Percentiles rank a stretch among this genome's conserved stretches.
Evolutionary conservation across 768 basidiomycete species (phyloP).

Genomic region (Scleroderma bovista): DNA sequence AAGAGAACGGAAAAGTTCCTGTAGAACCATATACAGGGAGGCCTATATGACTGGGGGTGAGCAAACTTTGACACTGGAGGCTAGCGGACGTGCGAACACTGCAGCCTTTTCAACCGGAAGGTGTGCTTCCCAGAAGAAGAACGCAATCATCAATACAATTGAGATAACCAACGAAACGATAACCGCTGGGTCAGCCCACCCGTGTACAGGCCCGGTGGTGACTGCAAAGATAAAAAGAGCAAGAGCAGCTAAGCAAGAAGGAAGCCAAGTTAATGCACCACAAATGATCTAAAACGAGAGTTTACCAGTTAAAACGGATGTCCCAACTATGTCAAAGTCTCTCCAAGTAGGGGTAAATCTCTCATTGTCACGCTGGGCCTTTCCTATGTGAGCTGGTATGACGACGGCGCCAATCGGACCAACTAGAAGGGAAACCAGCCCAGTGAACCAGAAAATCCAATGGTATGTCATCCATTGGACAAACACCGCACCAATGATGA

Average conservation of each 20-base stretch:
- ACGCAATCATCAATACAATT: slow-evolving; percentile 32
- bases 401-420: slow-evolving; percentile 28
- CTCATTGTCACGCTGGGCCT: slow-evolving; percentile 1
- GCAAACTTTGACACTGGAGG: not conserved
- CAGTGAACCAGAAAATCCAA: slow-evolving; percentile 48
- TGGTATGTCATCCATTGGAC: slow-evolving; percentile 37
- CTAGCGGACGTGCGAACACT: slow-evolving; percentile 27
- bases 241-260: slow-evolving; percentile 22
- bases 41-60: slow-evolving; percentile 17
- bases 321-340: slow-evolving; percentile 35
- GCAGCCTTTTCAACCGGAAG: slow-evolving; percentile 38
- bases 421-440: slow-evolving; percentile 33
- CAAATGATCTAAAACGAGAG: not conserved
- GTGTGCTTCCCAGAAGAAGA: slow-evolving; percentile 47
- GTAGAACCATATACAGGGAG: slow-evolving; percentile 40
- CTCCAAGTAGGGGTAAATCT: slow-evolving; percentile 16
- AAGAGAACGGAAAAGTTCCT: slow-evolving; percentile 37
- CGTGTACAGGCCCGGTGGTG: slow-evolving; percentile 42
- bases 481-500: slow-evolving; percentile 42
- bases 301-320: slow-evolving; percentile 34
- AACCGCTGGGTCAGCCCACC: slow-evolving; percentile 44
- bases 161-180: slow-evolving; percentile 44
- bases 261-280: not conserved
- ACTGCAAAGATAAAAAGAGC: slow-evolving; percentile 39
- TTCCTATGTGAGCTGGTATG: slow-evolving; percentile 25